Percentiles rank a stretch among this genome's conserved stretches.
These are phyloP conservation scores for Metarhizium album DNA, from an alignment of 2,329 filamentous ascomycete species.

Conservation along the genomic window DNA sequence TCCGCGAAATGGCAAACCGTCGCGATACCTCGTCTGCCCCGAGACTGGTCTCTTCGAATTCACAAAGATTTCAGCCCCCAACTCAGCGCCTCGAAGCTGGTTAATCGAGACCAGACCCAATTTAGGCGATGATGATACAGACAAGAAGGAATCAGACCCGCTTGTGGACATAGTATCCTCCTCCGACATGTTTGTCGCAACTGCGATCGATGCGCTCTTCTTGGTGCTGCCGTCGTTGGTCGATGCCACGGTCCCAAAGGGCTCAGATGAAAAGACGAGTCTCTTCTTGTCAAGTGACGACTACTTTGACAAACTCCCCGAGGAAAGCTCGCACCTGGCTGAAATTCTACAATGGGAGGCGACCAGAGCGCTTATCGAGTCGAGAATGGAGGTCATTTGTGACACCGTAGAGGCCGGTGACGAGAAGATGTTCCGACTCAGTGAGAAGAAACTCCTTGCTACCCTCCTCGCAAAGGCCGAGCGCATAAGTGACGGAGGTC, in stretches of 20 bases:
- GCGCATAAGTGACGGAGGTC: constrained; percentile 48
- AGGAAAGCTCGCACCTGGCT: constrained; percentile 45
- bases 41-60: constrained; percentile 55
- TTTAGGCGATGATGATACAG: constrained; percentile 10
- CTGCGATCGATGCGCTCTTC: constrained; percentile 75
- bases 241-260: constrained; percentile 28
- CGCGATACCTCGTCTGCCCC: constrained; percentile 52
- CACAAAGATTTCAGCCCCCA: constrained; percentile 43
- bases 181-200: constrained; percentile 73
- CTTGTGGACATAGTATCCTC: constrained; percentile 41
- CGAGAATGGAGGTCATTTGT: constrained; percentile 60
- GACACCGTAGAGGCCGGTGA: constrained; percentile 75
- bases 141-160: constrained; percentile 9
- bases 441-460: constrained; percentile 54
- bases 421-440: constrained; percentile 77
- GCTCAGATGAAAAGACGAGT: constrained; percentile 40
- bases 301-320: constrained; percentile 53
- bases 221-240: constrained; percentile 64
- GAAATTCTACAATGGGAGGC: constrained; percentile 41
- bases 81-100: constrained; percentile 49
- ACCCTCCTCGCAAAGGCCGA: constrained; percentile 62
- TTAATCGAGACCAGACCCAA: constrained; percentile 33
- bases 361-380: constrained; percentile 43
- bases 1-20: constrained; percentile 42
- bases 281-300: constrained; percentile 62